A percentile compares a stretch with the other conserved stretches of the same genome.
These are phyloP conservation scores for Metarhizium robertsii DNA, from an alignment of 2,329 filamentous ascomycete species.

Conservation along the genomic window DNA sequence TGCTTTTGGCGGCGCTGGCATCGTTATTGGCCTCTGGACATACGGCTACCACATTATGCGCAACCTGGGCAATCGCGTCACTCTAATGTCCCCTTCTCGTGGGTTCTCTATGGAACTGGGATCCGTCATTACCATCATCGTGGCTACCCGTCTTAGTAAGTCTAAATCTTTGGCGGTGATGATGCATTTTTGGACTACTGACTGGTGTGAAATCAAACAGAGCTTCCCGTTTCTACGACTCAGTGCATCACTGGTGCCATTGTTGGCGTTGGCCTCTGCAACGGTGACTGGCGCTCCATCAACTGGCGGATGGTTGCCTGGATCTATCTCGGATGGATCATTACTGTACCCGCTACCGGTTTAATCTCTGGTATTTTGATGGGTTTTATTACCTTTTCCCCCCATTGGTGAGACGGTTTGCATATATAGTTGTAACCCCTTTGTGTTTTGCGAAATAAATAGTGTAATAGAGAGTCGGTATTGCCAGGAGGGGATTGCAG, in stretches of 20 bases:
- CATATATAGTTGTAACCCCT: background rate
- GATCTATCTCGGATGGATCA: conserved; percentile 51
- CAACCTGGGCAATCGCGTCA: conserved; percentile 52
- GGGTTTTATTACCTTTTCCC: conserved; percentile 54
- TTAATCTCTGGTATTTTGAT: conserved; percentile 50
- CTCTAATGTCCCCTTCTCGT: conserved; percentile 50
- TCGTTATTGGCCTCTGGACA: conserved; percentile 49
- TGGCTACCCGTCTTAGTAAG: conserved; percentile 50
- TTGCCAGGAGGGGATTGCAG: no score
- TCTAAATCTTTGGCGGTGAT: conserved; percentile 9
- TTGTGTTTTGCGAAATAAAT: no score
- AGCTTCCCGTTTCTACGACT: conserved; percentile 54
- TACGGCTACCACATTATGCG: conserved; percentile 58
- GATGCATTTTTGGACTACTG: no score
- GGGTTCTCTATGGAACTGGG: conserved; percentile 54
- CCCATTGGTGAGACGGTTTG: conserved; percentile 29
- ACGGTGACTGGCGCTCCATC: conserved; percentile 46
- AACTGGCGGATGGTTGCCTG: conserved; percentile 55
- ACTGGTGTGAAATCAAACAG: conserved; percentile 13
- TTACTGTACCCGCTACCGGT: conserved; percentile 48
- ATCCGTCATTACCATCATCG: conserved; percentile 51
- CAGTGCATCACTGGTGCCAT: conserved; percentile 56
- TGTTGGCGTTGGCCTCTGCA: conserved; percentile 53
- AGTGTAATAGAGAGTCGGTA: no score
- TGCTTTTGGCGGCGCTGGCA: conserved; percentile 39